Evolutionary conservation across 306 rosid species (phyloP), one percentile per base, ranked within the genome.

Genomic region (Abrus precatorius): DNA sequence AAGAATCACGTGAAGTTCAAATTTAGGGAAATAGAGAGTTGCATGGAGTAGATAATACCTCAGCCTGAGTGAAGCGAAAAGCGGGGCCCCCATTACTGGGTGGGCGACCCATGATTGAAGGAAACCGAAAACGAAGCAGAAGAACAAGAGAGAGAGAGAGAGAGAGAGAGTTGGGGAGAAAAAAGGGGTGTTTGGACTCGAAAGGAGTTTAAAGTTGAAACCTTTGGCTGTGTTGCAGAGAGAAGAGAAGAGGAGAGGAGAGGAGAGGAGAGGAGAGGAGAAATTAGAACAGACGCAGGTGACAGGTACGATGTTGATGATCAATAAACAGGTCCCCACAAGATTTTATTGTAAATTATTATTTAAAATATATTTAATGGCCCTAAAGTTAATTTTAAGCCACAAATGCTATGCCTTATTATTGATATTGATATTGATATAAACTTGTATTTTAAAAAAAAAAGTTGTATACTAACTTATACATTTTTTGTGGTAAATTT

Each of bases 31-130:
- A 54, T 43, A 3, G 64, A 62, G 77, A 54, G 44, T 30, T 14
- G 68, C 72, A 45, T 68, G 9, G 63, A 80, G 68, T 55, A 57
- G 52, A 65, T 43, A 48, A 82, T 77, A 95, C 99, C 99, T 95
- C 99, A 11, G 82, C 0, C 57, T 79, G 85, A 11, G 86, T 86
- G 90, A 95, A 95, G 74, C 99, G 98, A 84, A 95, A 95, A 88
- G 99, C 91, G 48, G 99, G 99, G 82, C 92, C 93, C 82, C 99
- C 99, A 66, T 92, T 95, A 44, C 97, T 89, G 50, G 98, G 98
- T 74, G 97, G 99, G 84, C 98, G 86, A 87, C 99, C 99, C 99
- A 95, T 95, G 76, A 69, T 50, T 8, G 38, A 36, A 53, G 62
- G 10, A 6, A 5, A 20, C 53, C 45, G 43, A 54, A n/a, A n/a